phyloP scores from a whole-genome alignment of 352 stramenopile species.

The Phytophthora nicotianae region DNA sequence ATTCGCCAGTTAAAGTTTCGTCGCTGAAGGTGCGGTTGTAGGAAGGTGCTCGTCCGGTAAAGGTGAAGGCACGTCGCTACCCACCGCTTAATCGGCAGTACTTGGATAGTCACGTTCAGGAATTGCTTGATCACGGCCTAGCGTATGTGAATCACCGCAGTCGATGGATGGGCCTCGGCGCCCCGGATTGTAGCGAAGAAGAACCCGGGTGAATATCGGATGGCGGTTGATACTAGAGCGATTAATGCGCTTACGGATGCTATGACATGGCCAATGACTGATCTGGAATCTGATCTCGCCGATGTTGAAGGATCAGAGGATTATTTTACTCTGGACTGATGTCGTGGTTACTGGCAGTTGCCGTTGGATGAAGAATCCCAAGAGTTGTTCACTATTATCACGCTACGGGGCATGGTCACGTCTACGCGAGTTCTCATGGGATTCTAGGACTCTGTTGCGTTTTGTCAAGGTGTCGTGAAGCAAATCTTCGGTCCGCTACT shows the following conservation, averaged over 20 bases:
- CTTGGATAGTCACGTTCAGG: conserved; percentile 3
- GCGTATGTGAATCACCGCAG: background rate
- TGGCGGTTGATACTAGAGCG: conserved; percentile 4
- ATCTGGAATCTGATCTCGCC: conserved; percentile 2
- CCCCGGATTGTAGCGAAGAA: conserved; percentile 14
- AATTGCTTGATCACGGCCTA: background rate
- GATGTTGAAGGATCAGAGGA: background rate
- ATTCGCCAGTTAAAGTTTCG: background rate
- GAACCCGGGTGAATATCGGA: background rate
- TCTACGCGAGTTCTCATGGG: conserved; percentile 13
- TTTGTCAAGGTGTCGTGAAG: conserved; percentile 7
- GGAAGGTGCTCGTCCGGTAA: too few species aligned
- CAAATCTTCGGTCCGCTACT: conserved; percentile 2
- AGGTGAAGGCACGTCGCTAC: too few species aligned
- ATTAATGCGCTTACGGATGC: conserved; percentile 3
- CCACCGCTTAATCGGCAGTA: background rate
- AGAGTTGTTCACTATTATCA: conserved; percentile 18
- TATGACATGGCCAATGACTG: conserved; percentile 13
- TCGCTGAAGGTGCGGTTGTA: background rate
- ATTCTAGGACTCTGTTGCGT: conserved; percentile 4
- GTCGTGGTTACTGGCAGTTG: conserved; percentile 13
- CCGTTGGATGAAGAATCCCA: conserved; percentile 9
- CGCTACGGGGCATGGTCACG: conserved; percentile 7
- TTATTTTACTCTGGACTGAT: conserved; percentile 13
- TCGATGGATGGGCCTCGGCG: conserved; percentile 7